Evolutionary conservation across 345 rosid genomes (phyloP).

Genomic region (Murraya paniculata): DNA sequence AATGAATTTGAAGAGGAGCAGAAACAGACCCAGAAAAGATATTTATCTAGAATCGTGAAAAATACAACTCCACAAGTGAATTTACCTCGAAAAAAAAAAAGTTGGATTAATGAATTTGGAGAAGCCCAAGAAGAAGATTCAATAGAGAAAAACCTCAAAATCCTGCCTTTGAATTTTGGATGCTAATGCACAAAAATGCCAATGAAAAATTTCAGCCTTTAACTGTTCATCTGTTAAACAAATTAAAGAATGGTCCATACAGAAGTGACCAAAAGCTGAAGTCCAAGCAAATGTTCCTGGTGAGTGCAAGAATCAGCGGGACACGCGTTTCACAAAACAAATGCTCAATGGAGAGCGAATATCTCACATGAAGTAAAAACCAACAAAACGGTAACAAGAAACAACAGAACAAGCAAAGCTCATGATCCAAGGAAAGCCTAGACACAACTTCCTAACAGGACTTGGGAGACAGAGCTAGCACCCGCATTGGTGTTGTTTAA

Average conservation of each 20-base stretch:
- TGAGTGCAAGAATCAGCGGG: not conserved
- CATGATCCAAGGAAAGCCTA: slow-evolving; percentile 25
- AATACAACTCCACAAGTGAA: slow-evolving; percentile 7
- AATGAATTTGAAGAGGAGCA: slow-evolving; percentile 6
- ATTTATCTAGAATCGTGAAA: not conserved
- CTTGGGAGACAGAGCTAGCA: not conserved
- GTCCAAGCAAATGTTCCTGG: slow-evolving; percentile 16
- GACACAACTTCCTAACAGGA: slow-evolving; percentile 6
- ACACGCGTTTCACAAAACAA: not conserved
- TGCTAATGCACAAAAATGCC: not conserved
- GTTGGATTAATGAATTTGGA: not conserved
- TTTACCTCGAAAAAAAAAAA: slow-evolving; percentile 10
- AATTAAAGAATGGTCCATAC: slow-evolving; percentile 4
- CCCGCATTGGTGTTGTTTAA: not conserved
- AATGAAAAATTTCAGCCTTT: not conserved
- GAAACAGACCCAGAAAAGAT: slow-evolving; percentile 20
- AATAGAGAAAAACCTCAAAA: slow-evolving; percentile 1
- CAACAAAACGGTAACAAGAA: slow-evolving; percentile 5
- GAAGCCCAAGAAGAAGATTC: slow-evolving; percentile 1
- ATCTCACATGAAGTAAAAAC: not conserved
- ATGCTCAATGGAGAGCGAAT: not conserved
- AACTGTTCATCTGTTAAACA: not conserved
- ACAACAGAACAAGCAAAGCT: slow-evolving; percentile 18
- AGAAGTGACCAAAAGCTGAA: slow-evolving; percentile 2
- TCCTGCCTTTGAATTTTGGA: not conserved